These are phyloP conservation scores for Monilinia polystroma DNA, from an alignment of 2,329 filamentous ascomycete genomes.

Conservation along the genomic window DNA sequence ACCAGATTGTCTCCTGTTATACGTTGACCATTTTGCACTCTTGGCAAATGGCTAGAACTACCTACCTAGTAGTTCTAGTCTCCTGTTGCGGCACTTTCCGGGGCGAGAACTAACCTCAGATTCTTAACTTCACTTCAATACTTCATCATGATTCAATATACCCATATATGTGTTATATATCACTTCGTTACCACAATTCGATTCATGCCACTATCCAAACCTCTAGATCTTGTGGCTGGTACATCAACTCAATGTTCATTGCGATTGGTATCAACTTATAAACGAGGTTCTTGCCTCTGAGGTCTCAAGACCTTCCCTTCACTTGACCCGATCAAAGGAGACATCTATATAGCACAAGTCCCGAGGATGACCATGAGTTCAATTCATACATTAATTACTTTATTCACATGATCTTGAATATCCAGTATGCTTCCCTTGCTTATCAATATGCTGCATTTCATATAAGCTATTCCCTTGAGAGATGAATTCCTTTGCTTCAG, in stretches of 20 bases:
- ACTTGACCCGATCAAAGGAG: background rate
- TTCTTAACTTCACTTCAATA: conserved; percentile 15
- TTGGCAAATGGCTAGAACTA: background rate
- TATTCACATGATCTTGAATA: background rate
- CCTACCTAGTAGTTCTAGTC: background rate
- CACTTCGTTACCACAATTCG: background rate
- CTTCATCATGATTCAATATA: background rate
- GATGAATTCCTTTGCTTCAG: background rate
- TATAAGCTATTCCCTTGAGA: background rate
- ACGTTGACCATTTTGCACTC: conserved; percentile 18
- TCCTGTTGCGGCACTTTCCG: background rate
- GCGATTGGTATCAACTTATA: background rate
- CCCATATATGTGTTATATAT: background rate
- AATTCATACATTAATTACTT: background rate
- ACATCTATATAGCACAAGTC: background rate
- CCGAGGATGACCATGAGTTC: background rate
- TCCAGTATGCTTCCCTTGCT: background rate
- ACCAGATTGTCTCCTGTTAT: conserved; percentile 23
- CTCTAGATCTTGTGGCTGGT: no score
- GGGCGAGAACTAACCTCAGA: background rate
- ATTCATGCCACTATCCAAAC: background rate
- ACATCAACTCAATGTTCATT: background rate
- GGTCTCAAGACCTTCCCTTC: background rate
- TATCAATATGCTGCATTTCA: background rate
- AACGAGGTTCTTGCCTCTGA: background rate